A percentile compares a stretch with the other conserved stretches of the same genome.
These are phyloP conservation scores for Lactifluus volemus DNA, from an alignment of 768 basidiomycete species.

Conservation along the genomic window DNA sequence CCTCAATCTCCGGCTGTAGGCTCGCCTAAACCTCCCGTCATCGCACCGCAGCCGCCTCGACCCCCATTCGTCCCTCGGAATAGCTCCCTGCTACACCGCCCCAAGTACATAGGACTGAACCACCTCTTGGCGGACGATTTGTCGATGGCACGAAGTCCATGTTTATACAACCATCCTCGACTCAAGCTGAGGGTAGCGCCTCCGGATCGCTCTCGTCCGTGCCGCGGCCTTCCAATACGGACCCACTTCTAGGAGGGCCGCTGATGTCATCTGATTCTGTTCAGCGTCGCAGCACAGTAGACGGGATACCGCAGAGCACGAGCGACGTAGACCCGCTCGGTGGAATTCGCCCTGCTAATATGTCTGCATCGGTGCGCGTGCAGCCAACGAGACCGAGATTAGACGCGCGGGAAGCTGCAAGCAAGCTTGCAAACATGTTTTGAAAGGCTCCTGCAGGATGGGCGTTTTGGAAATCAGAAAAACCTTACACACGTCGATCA, in stretches of 20 bases:
- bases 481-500: slow-evolving; percentile 1
- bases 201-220: not conserved
- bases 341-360: slow-evolving; percentile 47
- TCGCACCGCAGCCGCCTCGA: not conserved
- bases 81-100: slow-evolving; percentile 27
- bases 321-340: slow-evolving; percentile 55
- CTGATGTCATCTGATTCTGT: slow-evolving; percentile 11
- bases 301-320: slow-evolving; percentile 7
- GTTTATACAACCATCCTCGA: slow-evolving; percentile 43
- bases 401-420: slow-evolving; percentile 80
- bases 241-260: slow-evolving; percentile 19
- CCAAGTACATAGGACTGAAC: slow-evolving; percentile 28
- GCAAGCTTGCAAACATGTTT: slow-evolving; percentile 87
- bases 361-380: slow-evolving; percentile 68
- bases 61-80: slow-evolving; percentile 28
- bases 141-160: slow-evolving; percentile 74
- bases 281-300: slow-evolving; percentile 13
- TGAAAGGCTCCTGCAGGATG: slow-evolving; percentile 25
- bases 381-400: slow-evolving; percentile 64
- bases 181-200: not conserved
- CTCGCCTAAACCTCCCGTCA: slow-evolving; percentile 31
- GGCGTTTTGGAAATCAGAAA: not conserved
- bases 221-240: not conserved
- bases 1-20: slow-evolving; percentile 49
- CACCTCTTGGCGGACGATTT: slow-evolving; percentile 56